phyloP scores from a whole-genome alignment of 176 grass and related monocot genomes.

The Bonia amplexicaulis region DNA sequence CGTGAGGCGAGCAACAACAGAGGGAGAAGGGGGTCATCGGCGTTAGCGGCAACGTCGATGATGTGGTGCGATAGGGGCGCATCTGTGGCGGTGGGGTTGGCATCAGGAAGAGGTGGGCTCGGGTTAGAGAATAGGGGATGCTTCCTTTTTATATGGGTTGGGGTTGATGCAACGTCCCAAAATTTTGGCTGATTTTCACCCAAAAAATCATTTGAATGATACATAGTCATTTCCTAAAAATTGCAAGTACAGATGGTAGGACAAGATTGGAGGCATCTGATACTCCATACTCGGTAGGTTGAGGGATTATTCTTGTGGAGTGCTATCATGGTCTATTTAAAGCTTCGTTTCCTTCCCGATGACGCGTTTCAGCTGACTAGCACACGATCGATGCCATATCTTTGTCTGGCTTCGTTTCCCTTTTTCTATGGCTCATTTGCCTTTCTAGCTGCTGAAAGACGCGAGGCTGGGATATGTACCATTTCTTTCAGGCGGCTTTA shows the following conservation, averaged over 20 bases:
- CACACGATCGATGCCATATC: slow-evolving; percentile 1
- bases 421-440: background rate
- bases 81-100: too few species aligned
- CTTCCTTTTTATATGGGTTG: too few species aligned
- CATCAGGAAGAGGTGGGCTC: too few species aligned
- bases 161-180: too few species aligned
- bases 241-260: background rate
- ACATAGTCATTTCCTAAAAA: too few species aligned
- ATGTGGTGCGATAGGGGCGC: too few species aligned
- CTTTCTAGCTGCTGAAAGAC: slow-evolving; percentile 20
- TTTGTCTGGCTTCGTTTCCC: background rate
- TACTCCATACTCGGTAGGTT: background rate
- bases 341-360: background rate
- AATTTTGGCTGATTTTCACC: too few species aligned
- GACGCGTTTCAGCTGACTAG: background rate
- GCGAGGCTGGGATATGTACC: background rate
- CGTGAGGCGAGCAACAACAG: rapidly evolving
- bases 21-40: too few species aligned
- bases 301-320: background rate
- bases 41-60: rapidly evolving
- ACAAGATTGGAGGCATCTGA: slow-evolving; percentile 26
- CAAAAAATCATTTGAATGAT: too few species aligned
- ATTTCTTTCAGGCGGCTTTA: background rate
- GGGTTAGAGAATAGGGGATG: too few species aligned
- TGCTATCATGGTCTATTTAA: background rate